A percentile compares a stretch with the other conserved stretches of the same genome.
phyloP scores from a whole-genome alignment of 805 yeast genomes.

The Starmerella sirachaensis region DNA sequence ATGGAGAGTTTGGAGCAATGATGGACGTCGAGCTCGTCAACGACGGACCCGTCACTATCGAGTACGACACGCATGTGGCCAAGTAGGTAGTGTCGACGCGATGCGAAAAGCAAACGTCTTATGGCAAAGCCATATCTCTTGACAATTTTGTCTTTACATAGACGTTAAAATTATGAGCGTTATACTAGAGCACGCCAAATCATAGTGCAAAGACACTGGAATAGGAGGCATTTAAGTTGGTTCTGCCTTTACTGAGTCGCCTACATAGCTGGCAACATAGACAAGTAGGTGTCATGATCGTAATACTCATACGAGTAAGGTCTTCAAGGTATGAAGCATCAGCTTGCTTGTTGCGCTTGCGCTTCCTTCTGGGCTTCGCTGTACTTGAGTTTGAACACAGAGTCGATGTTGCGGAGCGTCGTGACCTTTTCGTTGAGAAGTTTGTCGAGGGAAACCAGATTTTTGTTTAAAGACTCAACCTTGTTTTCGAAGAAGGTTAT shows the following conservation, averaged over 20 bases:
- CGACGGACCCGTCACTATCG: conserved; percentile 88
- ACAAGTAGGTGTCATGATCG: too few species aligned
- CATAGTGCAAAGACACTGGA: too few species aligned
- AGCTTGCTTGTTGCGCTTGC: conserved; percentile 7
- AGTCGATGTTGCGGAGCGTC: conserved; percentile 48
- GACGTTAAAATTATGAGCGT: too few species aligned
- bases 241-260: too few species aligned
- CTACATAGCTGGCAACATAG: too few species aligned
- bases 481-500: conserved; percentile 60
- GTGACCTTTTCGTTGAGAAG: conserved; percentile 67
- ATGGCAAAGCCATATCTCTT: too few species aligned
- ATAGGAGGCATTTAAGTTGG: too few species aligned
- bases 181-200: too few species aligned
- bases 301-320: too few species aligned
- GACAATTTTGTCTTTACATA: too few species aligned
- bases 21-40: conserved; percentile 84
- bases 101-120: too few species aligned
- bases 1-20: conserved; percentile 93
- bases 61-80: conserved; percentile 48
- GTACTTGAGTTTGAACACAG: conserved; percentile 22
- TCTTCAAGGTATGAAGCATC: too few species aligned
- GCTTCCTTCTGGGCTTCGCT: conserved; percentile 12
- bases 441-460: conserved; percentile 58
- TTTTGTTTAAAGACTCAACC: conserved; percentile 57
- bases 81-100: neutral